Evolutionary conservation across 2,329 filamentous ascomycete species (phyloP).

Genomic region (Diaporthe sp.): DNA sequence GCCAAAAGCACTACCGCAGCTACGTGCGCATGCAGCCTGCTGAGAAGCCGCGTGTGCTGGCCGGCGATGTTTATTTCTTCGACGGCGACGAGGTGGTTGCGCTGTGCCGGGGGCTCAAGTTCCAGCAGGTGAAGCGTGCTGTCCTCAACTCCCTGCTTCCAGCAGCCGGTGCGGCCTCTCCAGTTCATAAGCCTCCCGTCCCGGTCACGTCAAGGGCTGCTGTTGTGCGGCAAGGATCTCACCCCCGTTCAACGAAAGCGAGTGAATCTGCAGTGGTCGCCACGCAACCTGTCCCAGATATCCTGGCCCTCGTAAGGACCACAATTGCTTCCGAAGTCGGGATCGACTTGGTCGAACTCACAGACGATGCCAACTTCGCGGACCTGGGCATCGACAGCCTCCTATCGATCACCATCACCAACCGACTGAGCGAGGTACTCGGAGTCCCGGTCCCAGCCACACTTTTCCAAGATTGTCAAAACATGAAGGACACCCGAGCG

Average conservation of each 20-base stretch:
- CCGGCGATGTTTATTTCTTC: slow-evolving; percentile 42
- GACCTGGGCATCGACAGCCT: slow-evolving; percentile 45
- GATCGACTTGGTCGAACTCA: slow-evolving; percentile 34
- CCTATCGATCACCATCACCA: slow-evolving; percentile 40
- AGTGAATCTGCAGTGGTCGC: too few relatives aligned
- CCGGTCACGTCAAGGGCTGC: background rate
- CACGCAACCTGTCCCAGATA: background rate
- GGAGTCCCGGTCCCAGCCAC: slow-evolving; percentile 36
- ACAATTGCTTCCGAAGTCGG: slow-evolving; percentile 36
- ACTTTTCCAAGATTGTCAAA: slow-evolving; percentile 42
- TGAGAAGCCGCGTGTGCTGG: slow-evolving; percentile 32
- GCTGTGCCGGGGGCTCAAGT: slow-evolving; percentile 39
- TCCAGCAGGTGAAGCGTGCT: slow-evolving; percentile 39
- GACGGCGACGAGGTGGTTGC: slow-evolving; percentile 40
- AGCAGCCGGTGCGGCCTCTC: background rate
- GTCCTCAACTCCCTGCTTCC: slow-evolving; percentile 31
- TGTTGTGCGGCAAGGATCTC: background rate
- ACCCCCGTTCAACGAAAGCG: background rate
- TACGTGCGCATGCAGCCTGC: slow-evolving; percentile 43
- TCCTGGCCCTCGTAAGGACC: background rate
- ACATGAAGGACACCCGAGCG: slow-evolving; percentile 16
- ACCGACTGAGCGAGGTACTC: slow-evolving; percentile 28
- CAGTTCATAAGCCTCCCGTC: slow-evolving; percentile 29
- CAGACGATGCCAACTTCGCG: slow-evolving; percentile 38
- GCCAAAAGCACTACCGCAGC: slow-evolving; percentile 33